Evolutionary conservation across 768 basidiomycete species (phyloP).

Genomic region (Agaricus sinodeliciosus): DNA sequence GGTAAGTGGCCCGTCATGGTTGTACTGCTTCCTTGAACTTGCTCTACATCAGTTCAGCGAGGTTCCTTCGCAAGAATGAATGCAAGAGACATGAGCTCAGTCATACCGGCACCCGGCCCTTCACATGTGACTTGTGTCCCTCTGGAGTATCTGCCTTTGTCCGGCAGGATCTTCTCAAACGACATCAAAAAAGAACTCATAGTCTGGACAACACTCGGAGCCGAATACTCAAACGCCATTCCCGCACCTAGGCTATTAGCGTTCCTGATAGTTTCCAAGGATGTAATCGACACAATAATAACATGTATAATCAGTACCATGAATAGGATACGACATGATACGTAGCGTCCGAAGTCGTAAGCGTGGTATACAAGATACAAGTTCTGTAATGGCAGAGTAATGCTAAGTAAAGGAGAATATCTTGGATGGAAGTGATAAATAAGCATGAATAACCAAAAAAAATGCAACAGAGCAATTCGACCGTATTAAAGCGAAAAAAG

Average conservation of each 20-base stretch:
- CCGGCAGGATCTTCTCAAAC: slow-evolving; percentile 61
- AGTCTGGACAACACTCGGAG: slow-evolving; percentile 22
- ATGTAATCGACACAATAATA: neutral
- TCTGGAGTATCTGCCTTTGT: slow-evolving; percentile 45
- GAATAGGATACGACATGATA: slow-evolving; percentile 1
- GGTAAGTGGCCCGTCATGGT: slow-evolving; percentile 35
- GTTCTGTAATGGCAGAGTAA: neutral
- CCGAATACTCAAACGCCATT: slow-evolving; percentile 22
- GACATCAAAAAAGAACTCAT: slow-evolving; percentile 59
- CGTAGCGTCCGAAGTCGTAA: neutral
- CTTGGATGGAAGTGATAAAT: neutral
- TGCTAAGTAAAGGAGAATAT: neutral
- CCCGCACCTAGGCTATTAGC: neutral
- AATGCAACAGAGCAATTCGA: slow-evolving; percentile 2
- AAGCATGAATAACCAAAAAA: neutral
- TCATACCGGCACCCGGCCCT: slow-evolving; percentile 55
- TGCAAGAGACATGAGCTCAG: slow-evolving; percentile 70
- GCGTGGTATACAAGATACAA: slow-evolving; percentile 9
- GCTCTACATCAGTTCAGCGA: slow-evolving; percentile 37
- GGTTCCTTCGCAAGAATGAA: slow-evolving; percentile 71
- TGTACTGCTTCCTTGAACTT: neutral
- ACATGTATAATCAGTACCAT: slow-evolving; percentile 2
- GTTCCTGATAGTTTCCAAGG: neutral
- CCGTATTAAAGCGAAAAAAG: neutral
- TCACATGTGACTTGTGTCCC: slow-evolving; percentile 49